phyloP scores from a whole-genome alignment of 305 asterid species.

The Petunia hybrid region DNA sequence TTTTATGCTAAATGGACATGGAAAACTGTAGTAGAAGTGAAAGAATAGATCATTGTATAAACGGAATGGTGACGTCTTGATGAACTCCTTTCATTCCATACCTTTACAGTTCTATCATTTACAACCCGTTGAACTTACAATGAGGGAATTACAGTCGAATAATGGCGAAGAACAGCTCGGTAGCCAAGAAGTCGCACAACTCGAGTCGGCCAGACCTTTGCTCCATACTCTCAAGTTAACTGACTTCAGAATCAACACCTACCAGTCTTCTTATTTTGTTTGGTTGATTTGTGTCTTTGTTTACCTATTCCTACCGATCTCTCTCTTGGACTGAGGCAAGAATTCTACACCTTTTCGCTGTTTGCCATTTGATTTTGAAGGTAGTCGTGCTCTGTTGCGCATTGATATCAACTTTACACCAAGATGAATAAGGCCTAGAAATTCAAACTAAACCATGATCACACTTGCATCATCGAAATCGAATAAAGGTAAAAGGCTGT shows the following conservation, averaged over 20 bases:
- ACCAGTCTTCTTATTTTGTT: background rate
- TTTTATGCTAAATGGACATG: background rate
- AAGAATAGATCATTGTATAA: background rate
- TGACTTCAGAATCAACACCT: background rate
- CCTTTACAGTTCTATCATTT: background rate
- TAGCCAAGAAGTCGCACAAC: background rate
- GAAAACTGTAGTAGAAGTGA: background rate
- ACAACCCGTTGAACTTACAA: slow-evolving; percentile 9
- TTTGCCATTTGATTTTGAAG: background rate
- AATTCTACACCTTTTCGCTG: background rate
- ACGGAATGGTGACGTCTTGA: background rate
- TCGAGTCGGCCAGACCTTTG: background rate
- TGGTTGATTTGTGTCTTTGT: background rate
- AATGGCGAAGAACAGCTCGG: background rate
- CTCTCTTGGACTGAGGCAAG: background rate
- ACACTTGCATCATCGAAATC: background rate
- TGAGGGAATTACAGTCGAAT: background rate
- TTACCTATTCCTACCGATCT: slow-evolving; percentile 9
- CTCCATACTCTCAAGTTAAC: background rate
- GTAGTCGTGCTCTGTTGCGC: background rate
- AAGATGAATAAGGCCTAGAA: background rate
- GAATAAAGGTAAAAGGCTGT: background rate
- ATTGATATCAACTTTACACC: background rate
- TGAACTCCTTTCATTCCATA: background rate
- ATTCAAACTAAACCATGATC: slow-evolving; percentile 21